Evolutionary conservation across 345 rosid species (phyloP).

Genomic region (Boechera stricta): DNA sequence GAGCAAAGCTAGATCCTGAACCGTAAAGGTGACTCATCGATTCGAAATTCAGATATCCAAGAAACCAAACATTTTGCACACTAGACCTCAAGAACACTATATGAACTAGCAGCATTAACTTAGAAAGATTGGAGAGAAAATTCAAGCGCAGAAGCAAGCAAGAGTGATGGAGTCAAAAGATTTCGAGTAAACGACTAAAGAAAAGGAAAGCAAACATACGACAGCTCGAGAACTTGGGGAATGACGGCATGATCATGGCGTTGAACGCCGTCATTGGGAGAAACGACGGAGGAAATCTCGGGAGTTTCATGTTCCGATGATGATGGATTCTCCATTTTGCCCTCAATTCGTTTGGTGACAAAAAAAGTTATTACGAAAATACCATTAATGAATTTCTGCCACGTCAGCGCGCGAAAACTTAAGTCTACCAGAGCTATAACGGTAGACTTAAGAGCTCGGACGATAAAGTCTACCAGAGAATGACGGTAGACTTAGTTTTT

Average conservation of each 20-base stretch:
- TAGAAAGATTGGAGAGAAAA: no score
- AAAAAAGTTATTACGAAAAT: no score
- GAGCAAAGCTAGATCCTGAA: conserved; percentile 14
- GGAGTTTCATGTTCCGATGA: conserved; percentile 31
- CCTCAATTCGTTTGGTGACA: no score
- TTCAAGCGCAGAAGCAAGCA: no score
- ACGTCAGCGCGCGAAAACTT: no score
- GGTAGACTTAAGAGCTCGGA: no score
- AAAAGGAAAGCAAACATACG: conserved; percentile 28
- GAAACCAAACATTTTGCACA: neutral
- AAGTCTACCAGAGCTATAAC: no score
- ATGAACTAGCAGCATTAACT: no score
- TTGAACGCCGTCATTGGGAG: conserved; percentile 29
- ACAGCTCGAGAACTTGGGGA: conserved; percentile 29
- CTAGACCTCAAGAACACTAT: neutral
- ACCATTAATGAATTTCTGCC: no score
- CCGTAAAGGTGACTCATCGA: conserved; percentile 1
- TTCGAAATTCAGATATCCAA: neutral
- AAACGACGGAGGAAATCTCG: conserved; percentile 19
- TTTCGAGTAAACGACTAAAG: neutral
- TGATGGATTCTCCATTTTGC: conserved; percentile 38
- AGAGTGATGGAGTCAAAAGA: neutral
- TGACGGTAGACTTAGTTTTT: no score
- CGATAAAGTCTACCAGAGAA: no score
- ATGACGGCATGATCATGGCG: neutral